Percentiles rank a stretch among this genome's conserved stretches.
Conservation (phyloP, 2,329 filamentous ascomycete species). For the Tolypocladium tropicale region DNA sequence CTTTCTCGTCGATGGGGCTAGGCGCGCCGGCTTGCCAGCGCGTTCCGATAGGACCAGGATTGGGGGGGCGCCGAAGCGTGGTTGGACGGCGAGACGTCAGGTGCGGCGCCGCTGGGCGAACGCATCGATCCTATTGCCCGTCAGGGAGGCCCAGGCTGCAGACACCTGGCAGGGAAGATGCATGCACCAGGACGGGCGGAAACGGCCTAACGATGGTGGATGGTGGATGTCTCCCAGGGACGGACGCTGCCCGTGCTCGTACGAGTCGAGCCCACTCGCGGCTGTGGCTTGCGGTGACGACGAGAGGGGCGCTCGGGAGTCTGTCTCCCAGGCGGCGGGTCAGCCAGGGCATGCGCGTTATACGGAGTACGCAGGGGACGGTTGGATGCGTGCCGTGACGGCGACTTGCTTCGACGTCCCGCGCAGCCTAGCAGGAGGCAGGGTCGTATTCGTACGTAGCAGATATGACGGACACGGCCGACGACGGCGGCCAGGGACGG, state of each 20-base stretch:
- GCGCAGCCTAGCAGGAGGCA: neutral
- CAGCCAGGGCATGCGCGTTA: neutral
- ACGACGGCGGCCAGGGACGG: neutral
- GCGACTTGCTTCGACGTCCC: neutral
- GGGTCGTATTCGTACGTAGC: no score
- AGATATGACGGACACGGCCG: no score
- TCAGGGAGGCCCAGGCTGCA: neutral
- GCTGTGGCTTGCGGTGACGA: neutral
- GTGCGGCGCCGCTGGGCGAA: neutral
- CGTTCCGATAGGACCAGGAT: neutral
- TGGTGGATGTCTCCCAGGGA: neutral
- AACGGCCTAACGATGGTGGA: neutral
- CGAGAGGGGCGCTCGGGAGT: neutral
- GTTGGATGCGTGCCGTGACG: neutral
- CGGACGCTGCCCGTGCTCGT: no score
- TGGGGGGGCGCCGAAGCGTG: neutral
- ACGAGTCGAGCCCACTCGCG: no score
- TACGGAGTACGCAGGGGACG: neutral
- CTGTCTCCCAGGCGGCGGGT: neutral
- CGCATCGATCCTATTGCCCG: neutral
- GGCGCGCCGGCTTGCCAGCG: neutral
- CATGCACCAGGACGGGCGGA: neutral
- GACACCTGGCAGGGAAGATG: neutral
- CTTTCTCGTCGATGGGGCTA: neutral
- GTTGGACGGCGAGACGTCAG: neutral